Evolutionary conservation across 2,329 filamentous ascomycete species (phyloP), one percentile per base, ranked within the genome.

Genomic region (Hirsutella thompsonii): DNA sequence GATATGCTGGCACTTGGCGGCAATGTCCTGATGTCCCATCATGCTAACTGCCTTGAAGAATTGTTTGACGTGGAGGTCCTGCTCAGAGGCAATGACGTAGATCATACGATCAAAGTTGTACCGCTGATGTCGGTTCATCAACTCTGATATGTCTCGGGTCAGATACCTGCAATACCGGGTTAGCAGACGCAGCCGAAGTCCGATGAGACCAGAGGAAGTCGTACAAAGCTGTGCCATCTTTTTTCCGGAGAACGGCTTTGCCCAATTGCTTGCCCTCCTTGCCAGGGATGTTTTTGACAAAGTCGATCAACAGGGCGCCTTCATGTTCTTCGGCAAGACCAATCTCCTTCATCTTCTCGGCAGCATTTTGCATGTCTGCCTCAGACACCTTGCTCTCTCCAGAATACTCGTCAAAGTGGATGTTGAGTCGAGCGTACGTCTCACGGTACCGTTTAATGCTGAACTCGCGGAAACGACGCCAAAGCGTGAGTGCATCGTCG

Each of bases 51-150:
- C 54, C 42, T 83, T 85, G 67, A 83, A 82, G 8, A 87, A 66
- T 53, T 85, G 79, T 46, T 77, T 75, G 37, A 87, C 70, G 53
- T 88, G 82, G 36, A 83, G 68, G 49, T 83, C 81, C 54, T 87
- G 82, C 48, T 81, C 74, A 28, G 74, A 76, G 0, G 81, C 80
- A 19, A 86, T 77, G 4, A 88, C 81, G 51, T 87, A 87, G 36
- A 87, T 81, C 81, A 87, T 85, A 53, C 83, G 76, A 61, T 87
- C 81, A 51, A 85, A 86, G 1, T 76, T 57, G 61, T 77, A 76
- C 52, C 72, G 70, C 19, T 79, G 67, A 37, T 74, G 48, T 42
- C 83, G 75, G 52, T 78, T 73, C 40, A 87, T 62, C 21, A 85
- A 72, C 53, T 87, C 81, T 49, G 79, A 82, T 46, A 89, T 81